phyloP scores from a whole-genome alignment of 805 yeast genomes.

The Metschnikowia hibisci region DNA sequence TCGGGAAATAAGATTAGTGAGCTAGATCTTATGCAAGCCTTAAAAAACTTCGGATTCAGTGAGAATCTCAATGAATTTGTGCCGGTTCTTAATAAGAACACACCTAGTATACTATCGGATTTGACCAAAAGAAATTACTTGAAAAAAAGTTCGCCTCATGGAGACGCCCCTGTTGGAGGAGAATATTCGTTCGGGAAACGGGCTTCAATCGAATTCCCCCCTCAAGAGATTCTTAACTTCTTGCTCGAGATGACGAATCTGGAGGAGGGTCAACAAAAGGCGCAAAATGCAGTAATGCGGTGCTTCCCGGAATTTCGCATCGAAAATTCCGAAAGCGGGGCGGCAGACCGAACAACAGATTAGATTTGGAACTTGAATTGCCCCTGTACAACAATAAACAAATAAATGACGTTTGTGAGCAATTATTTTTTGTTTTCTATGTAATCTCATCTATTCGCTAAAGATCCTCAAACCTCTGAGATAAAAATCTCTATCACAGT shows the following conservation, averaged over 20 bases:
- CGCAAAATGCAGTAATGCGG: conserved; percentile 18
- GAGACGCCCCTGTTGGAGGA: conserved; percentile 13
- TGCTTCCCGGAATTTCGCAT: conserved; percentile 13
- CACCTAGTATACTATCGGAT: conserved; percentile 23
- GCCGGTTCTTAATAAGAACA: conserved; percentile 20
- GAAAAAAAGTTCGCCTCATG: conserved; percentile 13
- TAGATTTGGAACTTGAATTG: conserved; percentile 21
- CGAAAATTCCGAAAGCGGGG: conserved; percentile 4
- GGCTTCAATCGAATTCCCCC: conserved; percentile 30
- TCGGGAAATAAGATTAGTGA: conserved; percentile 32
- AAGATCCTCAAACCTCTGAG: too few relatives aligned
- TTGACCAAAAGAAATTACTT: conserved; percentile 31
- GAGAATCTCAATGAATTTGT: conserved; percentile 18
- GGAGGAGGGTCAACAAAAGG: conserved; percentile 22
- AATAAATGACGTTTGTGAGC: neutral
- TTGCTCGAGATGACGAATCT: conserved; percentile 22
- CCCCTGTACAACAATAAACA: neutral
- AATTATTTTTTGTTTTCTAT: neutral
- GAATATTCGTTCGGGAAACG: conserved; percentile 33
- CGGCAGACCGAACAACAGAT: conserved; percentile 18
- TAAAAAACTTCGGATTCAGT: conserved; percentile 26
- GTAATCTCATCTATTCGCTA: too few relatives aligned
- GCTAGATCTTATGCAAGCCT: conserved; percentile 19
- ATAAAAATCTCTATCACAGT: neutral
- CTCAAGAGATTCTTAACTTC: conserved; percentile 24